Base-by-base conservation (phyloP, 257 asterid species). In the Craterostigma plantagineum region DNA sequence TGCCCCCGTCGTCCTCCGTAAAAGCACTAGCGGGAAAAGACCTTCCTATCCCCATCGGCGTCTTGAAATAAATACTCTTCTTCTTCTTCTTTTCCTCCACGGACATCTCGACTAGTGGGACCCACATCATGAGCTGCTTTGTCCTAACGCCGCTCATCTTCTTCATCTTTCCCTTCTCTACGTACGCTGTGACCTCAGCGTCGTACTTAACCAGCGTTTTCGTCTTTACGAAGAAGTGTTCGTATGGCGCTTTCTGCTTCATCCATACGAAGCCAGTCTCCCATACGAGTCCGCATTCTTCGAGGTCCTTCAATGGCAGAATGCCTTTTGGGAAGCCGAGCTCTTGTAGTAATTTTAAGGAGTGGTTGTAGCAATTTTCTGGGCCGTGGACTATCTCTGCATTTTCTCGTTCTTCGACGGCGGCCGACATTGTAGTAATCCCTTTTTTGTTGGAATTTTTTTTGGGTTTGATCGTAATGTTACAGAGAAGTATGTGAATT, bases 61-160 rank as follows among this genome's bases (percentile, higher is more conserved):
- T 83, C 70, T 77, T 90, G 87, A 83, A 90, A 54, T 70, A 57
- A 8, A 83, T 69, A 23, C 30, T 23, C 30, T 23, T 23, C 30
- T 23, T 23, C 30, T 23, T 23, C 14, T 23, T 48, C 45, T 58
- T 35, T 38, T 67, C 81, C 44, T 70, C 87, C 30, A 79, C 51
- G 66, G 91, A 77, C 95, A 90, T 83, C 48, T 90, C 99, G 45
- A 68, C 86, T 6, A 83, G 72, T 0, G 99, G 94, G 51, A 90
- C 84, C 99, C 99, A 90, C 13, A 90, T 7, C n/a, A 90, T 67
- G 2, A 90, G 51, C 42, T 90, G 94, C 48, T 75, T 90, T 47
- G 91, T 79, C 81, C 77, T 90, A 46, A 83, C 63, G 7, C 99
- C 99, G 10, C 68, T 83, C 92, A 83, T 90, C 66, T 69, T 90